Evolutionary conservation across 1,284 basidiomycete genomes (phyloP).

Genomic region (Cryptococcus sp.): DNA sequence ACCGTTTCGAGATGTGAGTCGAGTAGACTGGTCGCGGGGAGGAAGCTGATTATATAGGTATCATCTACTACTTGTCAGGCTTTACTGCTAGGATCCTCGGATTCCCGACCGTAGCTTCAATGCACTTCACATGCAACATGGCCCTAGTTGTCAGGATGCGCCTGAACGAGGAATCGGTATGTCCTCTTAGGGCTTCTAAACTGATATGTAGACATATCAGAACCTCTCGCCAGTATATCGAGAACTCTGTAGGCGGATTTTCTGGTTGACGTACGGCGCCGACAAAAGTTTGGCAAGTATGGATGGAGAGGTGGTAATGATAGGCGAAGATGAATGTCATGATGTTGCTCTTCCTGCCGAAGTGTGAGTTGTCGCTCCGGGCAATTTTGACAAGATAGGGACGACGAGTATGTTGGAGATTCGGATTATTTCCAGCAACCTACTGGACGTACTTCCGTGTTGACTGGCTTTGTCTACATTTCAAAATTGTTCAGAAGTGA

Average conservation of each 20-base stretch:
- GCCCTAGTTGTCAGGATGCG: constrained; percentile 56
- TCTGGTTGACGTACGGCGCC: constrained; percentile 80
- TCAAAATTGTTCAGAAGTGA: constrained; percentile 64
- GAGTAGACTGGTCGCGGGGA: too few relatives aligned
- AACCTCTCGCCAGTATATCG: constrained; percentile 63
- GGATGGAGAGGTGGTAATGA: constrained; percentile 65
- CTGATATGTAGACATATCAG: constrained; percentile 6
- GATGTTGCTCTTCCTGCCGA: constrained; percentile 31
- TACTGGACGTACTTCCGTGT: constrained; percentile 70
- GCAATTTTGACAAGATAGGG: constrained; percentile 16
- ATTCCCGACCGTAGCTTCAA: neutral
- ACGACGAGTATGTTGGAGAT: constrained; percentile 60
- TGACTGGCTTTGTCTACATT: constrained; percentile 81
- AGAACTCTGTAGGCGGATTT: constrained; percentile 71
- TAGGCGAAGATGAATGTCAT: constrained; percentile 74
- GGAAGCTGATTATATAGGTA: neutral
- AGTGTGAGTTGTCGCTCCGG: constrained; percentile 18
- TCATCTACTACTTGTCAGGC: neutral
- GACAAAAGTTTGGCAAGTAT: constrained; percentile 85
- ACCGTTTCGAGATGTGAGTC: constrained; percentile 16
- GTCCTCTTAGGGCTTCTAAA: neutral
- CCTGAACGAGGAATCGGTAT: constrained; percentile 65
- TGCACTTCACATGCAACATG: neutral
- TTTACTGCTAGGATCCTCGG: neutral
- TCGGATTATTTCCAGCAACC: constrained; percentile 74